Base-by-base conservation (phyloP, 441 rosid species). In the Gossypium schwendimanii region DNA sequence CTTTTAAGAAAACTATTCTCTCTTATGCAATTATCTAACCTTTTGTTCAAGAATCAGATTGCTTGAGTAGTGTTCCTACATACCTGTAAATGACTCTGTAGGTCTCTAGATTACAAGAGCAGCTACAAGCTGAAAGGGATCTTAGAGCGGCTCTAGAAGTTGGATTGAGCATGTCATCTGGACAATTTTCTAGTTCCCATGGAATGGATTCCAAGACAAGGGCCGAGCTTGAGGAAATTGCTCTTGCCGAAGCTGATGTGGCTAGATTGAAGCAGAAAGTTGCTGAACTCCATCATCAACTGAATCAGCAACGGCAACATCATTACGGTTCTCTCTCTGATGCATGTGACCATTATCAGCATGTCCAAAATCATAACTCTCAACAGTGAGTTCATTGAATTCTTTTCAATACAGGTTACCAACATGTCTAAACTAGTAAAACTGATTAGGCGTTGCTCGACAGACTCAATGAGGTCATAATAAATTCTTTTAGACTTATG, bases 191-290 rank as follows among this genome's bases (percentile, higher is more conserved):
- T 57, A 79, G 89, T 77, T 95, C 99, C 72, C 93, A 82, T 26
- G 91, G 93, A 81, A 91, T 91, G 87, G 99, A 95, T 82, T 88
- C 96, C 61, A 91, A 95, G 97, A 92, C 99, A 58, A 91, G 90
- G 87, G 97, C 94, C 18, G 98, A 95, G 87, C 98, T 95, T 36
- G 98, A 95, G 87, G 99, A 95, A 87, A 94, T 94, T 80, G 98
- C 99, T 81, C 92, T 92, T 79, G 99, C 99, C 53, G 99, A 95
- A 86, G 98, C 96, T 33, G 97, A 95, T 83, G 98, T 95, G 74
- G 98, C 96, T 75, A 87, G 98, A 83, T 83, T 95, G 81, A 92
- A 95, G 85, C 97, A 95, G 81, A 95, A 95, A 82, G 98, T 95
- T 79, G 96, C 96, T 45, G 98, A 95, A 84, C 97, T 95, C 73